Base-by-base conservation (phyloP, 495 filamentous ascomycete species). In the Talaromyces proteolyticus region DNA sequence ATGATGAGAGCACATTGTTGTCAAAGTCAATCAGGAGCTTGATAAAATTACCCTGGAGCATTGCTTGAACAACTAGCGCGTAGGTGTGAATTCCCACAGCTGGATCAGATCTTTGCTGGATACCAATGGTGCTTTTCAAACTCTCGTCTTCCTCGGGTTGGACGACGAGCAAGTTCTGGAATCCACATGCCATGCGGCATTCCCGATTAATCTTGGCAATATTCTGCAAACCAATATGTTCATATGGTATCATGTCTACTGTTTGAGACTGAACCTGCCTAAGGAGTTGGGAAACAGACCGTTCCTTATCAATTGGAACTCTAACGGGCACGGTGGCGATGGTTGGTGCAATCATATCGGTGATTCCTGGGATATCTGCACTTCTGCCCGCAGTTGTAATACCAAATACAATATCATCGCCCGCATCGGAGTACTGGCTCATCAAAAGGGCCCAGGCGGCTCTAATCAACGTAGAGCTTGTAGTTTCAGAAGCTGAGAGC, bases 321-420 rank as follows among this genome's bases (percentile, higher is more conserved):
- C 77, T 66, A 3, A 81, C 51, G 0, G 84, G 84, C 17, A 84
- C 64, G 1, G 68, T 72, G 17, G 70, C 60, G 44, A 76, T 65
- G 0, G 69, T 73, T 14, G 74, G 73, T 8, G 60, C 71, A 19
- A 58, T 53, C 7, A 78, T 56, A 12, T 58, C 36, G 7, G 54
- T 64, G 38, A 66, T 64, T 0, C 61, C 68, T 1, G 57, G 20
- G 3, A 73, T 44, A 11, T 65, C 40, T n/a, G 63, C 65, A 23
- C 64, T 57, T 14, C 74, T 54, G 4, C 73, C 73, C 4, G 62
- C 49, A 0, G 67, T 42, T 2, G 61, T 66, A 4, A 57, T 50
- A 11, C 66, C 68, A 51, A 68, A 72, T 0, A 67, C 47, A 10
- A 69, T 62, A 53, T 72, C 72, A 17, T 54, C 46, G 8, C 29